phyloP scores from a whole-genome alignment of 2,329 filamentous ascomycete species.

The Gremmenia infestans region DNA sequence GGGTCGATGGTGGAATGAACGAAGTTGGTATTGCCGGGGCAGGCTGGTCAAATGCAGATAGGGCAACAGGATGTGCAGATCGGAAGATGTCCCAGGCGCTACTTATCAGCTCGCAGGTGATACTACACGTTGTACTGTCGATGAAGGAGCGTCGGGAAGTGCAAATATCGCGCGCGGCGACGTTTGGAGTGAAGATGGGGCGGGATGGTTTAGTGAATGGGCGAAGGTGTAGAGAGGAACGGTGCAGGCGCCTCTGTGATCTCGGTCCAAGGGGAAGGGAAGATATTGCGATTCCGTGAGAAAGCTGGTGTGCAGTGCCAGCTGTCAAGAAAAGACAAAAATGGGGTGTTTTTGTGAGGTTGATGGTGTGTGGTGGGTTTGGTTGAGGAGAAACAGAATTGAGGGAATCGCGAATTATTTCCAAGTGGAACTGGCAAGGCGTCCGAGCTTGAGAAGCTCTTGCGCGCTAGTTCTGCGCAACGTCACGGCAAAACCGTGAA shows the following conservation, averaged over 20 bases:
- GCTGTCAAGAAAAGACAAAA: slow-evolving; percentile 13
- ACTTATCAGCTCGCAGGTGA: slow-evolving; percentile 8
- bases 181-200: slow-evolving; percentile 2
- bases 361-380: slow-evolving; percentile 4
- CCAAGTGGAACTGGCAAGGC: background rate
- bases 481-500: too few species aligned
- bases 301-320: slow-evolving; percentile 18
- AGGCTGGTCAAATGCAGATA: slow-evolving; percentile 4
- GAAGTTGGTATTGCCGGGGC: slow-evolving; percentile 4
- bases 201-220: slow-evolving; percentile 15
- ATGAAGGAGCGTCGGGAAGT: background rate
- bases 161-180: background rate
- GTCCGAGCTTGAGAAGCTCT: slow-evolving; percentile 6
- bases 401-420: slow-evolving; percentile 4
- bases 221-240: slow-evolving; percentile 29
- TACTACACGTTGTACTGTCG: background rate
- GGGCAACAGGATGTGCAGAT: slow-evolving; percentile 11
- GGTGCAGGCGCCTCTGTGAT: slow-evolving; percentile 33
- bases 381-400: slow-evolving; percentile 7
- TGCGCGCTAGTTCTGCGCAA: background rate
- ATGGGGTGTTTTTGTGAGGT: slow-evolving; percentile 3
- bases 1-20: slow-evolving; percentile 1
- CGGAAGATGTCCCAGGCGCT: slow-evolving; percentile 3
- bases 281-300: slow-evolving; percentile 1
- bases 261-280: slow-evolving; percentile 17